phyloP scores from a whole-genome alignment of 2,329 filamentous ascomycete species.

The Thyridium curvatum region DNA sequence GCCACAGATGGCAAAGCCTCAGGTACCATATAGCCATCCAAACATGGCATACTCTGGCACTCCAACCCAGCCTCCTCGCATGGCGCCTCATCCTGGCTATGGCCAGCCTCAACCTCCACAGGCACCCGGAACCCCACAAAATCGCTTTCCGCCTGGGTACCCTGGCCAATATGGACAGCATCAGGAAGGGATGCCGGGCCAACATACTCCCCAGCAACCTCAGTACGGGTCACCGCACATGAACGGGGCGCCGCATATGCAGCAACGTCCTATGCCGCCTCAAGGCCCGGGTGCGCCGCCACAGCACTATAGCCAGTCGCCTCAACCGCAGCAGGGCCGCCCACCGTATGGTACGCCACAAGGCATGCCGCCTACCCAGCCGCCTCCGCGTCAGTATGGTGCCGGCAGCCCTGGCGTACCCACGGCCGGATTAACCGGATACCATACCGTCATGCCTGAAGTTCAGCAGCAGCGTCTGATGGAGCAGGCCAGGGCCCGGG shows the following conservation, averaged over 20 bases:
- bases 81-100: slow-evolving; percentile 29
- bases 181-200: too few species aligned
- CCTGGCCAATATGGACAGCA: not conserved
- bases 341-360: slow-evolving; percentile 18
- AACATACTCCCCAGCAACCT: not conserved
- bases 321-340: slow-evolving; percentile 20
- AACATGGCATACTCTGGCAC: slow-evolving; percentile 38
- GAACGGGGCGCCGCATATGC: slow-evolving; percentile 34
- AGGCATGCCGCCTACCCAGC: slow-evolving; percentile 16
- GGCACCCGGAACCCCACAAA: slow-evolving; percentile 14
- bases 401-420: slow-evolving; percentile 12
- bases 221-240: slow-evolving; percentile 24
- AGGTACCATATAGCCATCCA: slow-evolving; percentile 45
- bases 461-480: slow-evolving; percentile 43
- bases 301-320: slow-evolving; percentile 32
- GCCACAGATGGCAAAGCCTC: slow-evolving; percentile 44
- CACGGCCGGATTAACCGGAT: slow-evolving; percentile 32
- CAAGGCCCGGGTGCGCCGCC: slow-evolving; percentile 25
- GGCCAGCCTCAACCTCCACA: slow-evolving; percentile 27
- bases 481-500: slow-evolving; percentile 40
- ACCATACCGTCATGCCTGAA: slow-evolving; percentile 42
- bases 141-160: not conserved
- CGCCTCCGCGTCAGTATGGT: slow-evolving; percentile 25
- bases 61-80: slow-evolving; percentile 35
- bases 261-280: slow-evolving; percentile 36